Conservation (phyloP, 805 yeast species). For the Saccharomyces mikatae region DNA sequence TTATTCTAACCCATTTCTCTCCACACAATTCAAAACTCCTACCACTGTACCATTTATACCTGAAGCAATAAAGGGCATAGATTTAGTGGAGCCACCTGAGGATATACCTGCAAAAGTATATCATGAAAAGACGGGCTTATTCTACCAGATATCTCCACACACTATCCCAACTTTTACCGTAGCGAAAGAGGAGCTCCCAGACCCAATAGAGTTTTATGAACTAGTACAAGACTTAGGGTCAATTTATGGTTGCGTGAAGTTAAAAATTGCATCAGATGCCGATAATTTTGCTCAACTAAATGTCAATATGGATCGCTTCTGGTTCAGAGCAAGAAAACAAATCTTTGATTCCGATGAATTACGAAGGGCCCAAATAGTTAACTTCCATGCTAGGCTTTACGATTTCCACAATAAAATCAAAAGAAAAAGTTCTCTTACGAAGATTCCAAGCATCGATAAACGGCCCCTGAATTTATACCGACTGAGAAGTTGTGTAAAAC, state of each 20-base stretch:
- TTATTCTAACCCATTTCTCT: slow-evolving; percentile 5
- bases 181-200: slow-evolving; percentile 6
- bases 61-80: slow-evolving; percentile 5
- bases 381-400: slow-evolving; percentile 41
- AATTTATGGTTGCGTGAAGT: slow-evolving; percentile 20
- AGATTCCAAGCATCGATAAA: slow-evolving; percentile 60
- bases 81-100: neutral
- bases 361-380: slow-evolving; percentile 37
- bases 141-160: slow-evolving; percentile 12
- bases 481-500: slow-evolving; percentile 47
- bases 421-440: slow-evolving; percentile 22
- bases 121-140: slow-evolving; percentile 13
- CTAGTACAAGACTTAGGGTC: slow-evolving; percentile 18
- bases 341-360: slow-evolving; percentile 22
- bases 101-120: slow-evolving; percentile 3
- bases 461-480: slow-evolving; percentile 57
- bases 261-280: slow-evolving; percentile 5
- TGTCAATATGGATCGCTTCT: slow-evolving; percentile 16
- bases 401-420: slow-evolving; percentile 34
- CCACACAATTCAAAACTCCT: slow-evolving; percentile 11
- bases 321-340: slow-evolving; percentile 25
- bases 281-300: slow-evolving; percentile 3
- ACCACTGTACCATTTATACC: slow-evolving; percentile 13
- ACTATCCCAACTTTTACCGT: slow-evolving; percentile 21
- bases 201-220: slow-evolving; percentile 20